Conservation (phyloP, 495 filamentous ascomycete genomes). For the Podospora tetraspora region DNA sequence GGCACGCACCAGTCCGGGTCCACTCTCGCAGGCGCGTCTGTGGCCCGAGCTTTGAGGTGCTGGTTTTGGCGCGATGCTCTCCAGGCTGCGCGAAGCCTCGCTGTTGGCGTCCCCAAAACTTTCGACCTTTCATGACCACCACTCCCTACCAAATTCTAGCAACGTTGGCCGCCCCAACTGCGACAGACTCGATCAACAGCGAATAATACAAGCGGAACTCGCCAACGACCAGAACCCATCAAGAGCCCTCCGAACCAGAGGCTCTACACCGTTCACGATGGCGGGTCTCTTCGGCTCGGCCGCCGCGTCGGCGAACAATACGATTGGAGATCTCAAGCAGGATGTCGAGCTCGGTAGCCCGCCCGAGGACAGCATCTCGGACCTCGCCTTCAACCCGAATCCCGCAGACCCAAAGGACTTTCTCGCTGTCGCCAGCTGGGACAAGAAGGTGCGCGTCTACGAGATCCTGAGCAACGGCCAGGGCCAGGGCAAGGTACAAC, state of each 20-base stretch:
- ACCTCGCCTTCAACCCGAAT: conserved; percentile 67
- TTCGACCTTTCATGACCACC: background rate
- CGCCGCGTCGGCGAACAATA: conserved; percentile 52
- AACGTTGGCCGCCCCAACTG: background rate
- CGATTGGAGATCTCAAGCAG: conserved; percentile 83
- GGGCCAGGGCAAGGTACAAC: conserved; percentile 64
- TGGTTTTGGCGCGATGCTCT: background rate
- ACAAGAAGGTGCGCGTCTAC: conserved; percentile 88
- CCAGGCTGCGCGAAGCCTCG: background rate
- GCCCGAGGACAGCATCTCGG: conserved; percentile 80
- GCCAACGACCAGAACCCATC: background rate
- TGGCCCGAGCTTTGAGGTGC: conserved; percentile 8
- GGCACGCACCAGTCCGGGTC: background rate
- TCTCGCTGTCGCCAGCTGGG: conserved; percentile 82
- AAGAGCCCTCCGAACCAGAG: background rate
- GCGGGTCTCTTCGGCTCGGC: conserved; percentile 60
- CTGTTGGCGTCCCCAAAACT: background rate
- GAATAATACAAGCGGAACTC: background rate
- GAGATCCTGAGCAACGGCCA: conserved; percentile 67
- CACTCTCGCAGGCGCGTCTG: conserved; percentile 1
- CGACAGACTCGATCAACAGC: background rate
- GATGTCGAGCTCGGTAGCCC: conserved; percentile 72
- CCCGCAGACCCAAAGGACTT: conserved; percentile 54
- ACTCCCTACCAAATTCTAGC: background rate
- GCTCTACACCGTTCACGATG: conserved; percentile 38